Percentiles rank a stretch among this genome's conserved stretches.
Evolutionary conservation across 768 basidiomycete species (phyloP).

Genomic region (Lactarius sanguifluus): DNA sequence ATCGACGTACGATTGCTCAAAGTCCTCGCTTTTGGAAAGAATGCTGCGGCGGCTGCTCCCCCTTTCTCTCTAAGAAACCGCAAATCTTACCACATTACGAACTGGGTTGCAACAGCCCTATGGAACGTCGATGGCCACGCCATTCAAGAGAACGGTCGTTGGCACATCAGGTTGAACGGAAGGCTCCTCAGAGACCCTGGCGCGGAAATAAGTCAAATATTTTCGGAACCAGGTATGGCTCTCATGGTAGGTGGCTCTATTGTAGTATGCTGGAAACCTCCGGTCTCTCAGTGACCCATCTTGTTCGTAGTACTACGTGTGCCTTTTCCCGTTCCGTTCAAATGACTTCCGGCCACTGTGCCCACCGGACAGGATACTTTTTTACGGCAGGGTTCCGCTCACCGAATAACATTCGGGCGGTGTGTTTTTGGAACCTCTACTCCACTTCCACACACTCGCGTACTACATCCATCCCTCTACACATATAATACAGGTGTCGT

Average conservation of each 20-base stretch:
- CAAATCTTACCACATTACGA: neutral
- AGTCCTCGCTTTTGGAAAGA: slow-evolving; percentile 20
- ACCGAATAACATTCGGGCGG: neutral
- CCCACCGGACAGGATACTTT: neutral
- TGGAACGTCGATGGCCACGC: slow-evolving; percentile 14
- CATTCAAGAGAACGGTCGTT: neutral
- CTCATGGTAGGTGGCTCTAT: too few relatives aligned
- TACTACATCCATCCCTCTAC: neutral
- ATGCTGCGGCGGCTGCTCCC: neutral
- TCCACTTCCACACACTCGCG: neutral
- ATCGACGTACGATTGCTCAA: slow-evolving; percentile 25
- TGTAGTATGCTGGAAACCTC: too few relatives aligned
- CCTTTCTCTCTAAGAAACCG: slow-evolving; percentile 8
- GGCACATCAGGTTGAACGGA: slow-evolving; percentile 18
- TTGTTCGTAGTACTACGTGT: slow-evolving; percentile 13
- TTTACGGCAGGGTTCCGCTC: slow-evolving; percentile 6
- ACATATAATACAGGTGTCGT: too few relatives aligned
- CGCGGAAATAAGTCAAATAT: slow-evolving; percentile 9
- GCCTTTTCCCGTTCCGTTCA: slow-evolving; percentile 13
- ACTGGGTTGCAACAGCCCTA: slow-evolving; percentile 16
- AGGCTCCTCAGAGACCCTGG: neutral
- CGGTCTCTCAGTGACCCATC: too few relatives aligned
- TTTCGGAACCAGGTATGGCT: slow-evolving; percentile 7
- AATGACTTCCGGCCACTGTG: neutral
- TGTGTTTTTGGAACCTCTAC: neutral